Percentiles rank a stretch among this genome's conserved stretches.
Conservation (phyloP, 1,284 basidiomycete species). For the Leccinum subfulvum region DNA sequence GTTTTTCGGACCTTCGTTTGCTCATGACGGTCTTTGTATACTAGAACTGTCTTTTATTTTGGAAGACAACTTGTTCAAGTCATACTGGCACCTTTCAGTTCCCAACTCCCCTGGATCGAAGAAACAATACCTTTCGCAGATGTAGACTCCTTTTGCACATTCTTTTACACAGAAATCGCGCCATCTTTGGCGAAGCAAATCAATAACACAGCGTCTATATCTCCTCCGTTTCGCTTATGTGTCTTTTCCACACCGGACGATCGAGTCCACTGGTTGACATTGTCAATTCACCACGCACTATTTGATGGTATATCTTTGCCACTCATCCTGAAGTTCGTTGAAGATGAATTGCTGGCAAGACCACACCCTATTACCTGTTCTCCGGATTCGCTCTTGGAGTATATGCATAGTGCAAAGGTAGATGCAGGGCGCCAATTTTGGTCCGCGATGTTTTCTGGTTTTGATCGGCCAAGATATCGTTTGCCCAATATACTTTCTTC, state of each 20-base stretch:
- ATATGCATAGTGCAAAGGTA: conserved; percentile 33
- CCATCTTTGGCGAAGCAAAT: conserved; percentile 35
- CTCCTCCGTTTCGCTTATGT: conserved; percentile 38
- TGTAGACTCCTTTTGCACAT: conserved; percentile 27
- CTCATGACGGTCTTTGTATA: conserved; percentile 1
- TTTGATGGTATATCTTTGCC: conserved; percentile 49
- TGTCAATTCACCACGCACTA: conserved; percentile 49
- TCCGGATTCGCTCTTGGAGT: conserved; percentile 33
- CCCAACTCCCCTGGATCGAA: conserved; percentile 32
- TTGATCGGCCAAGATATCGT: conserved; percentile 33
- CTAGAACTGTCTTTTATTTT: conserved; percentile 47
- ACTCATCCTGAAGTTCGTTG: conserved; percentile 39
- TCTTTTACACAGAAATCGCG: conserved; percentile 36
- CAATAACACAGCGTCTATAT: conserved; percentile 35
- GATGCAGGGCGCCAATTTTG: conserved; percentile 39
- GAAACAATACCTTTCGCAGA: conserved; percentile 14
- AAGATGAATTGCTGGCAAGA: conserved; percentile 32
- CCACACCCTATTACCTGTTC: conserved; percentile 22
- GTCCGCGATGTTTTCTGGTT: conserved; percentile 35
- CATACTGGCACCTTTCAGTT: conserved; percentile 32
- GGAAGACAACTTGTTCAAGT: conserved; percentile 42
- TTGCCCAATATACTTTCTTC: conserved; percentile 17
- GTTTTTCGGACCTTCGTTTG: conserved; percentile 2
- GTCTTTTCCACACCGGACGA: conserved; percentile 25
- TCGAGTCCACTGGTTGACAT: conserved; percentile 27